phyloP scores from a whole-genome alignment of 2,329 filamentous ascomycete genomes.

The Endothia cerciana region DNA sequence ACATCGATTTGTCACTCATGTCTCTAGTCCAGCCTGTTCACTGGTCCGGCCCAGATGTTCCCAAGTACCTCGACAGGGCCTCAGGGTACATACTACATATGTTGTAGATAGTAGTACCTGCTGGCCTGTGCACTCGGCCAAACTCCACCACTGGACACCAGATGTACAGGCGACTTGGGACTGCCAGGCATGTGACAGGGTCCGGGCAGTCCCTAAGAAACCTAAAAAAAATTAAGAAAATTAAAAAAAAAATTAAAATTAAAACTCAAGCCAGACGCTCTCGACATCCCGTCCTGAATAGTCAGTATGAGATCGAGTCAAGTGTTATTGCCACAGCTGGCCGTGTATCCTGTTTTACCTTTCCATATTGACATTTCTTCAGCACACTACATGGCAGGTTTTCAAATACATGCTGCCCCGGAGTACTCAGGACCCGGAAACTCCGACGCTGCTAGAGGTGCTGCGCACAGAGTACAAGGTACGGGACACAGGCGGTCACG shows the following conservation, averaged over 20 bases:
- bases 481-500: neutral
- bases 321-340: neutral
- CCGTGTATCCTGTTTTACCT: neutral
- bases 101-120: neutral
- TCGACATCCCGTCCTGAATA: neutral
- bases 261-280: no score
- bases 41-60: neutral
- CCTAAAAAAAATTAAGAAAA: no score
- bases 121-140: constrained; percentile 28
- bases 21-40: neutral
- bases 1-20: constrained; percentile 7
- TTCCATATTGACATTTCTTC: neutral
- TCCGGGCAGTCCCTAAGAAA: neutral
- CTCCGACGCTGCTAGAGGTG: neutral
- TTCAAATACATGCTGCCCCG: neutral
- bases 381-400: neutral
- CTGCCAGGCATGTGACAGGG: constrained; percentile 24
- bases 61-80: neutral
- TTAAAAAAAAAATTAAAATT: no score
- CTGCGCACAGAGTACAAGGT: neutral
- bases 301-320: no score
- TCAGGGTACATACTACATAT: neutral
- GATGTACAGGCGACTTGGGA: constrained; percentile 9
- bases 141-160: neutral
- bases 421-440: neutral